These are phyloP conservation scores for Camelina sativa DNA, from an alignment of 345 rosid genomes.

Conservation along the genomic window DNA sequence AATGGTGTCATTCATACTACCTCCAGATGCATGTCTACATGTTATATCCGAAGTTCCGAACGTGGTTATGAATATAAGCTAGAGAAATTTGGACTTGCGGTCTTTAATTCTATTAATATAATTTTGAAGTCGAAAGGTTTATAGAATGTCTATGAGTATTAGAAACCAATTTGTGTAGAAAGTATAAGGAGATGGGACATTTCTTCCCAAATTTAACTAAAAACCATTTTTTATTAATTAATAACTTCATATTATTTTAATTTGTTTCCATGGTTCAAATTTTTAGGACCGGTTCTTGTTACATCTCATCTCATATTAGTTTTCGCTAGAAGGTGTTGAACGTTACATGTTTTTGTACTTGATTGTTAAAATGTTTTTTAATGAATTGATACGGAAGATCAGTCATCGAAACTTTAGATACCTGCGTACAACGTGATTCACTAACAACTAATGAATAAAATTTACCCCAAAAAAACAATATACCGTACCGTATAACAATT, in stretches of 20 bases:
- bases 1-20: background rate
- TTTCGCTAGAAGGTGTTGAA: background rate
- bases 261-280: background rate
- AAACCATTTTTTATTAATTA: too few relatives aligned
- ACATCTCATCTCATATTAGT: background rate
- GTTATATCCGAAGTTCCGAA: background rate
- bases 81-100: background rate
- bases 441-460: background rate
- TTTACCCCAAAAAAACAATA: background rate
- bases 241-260: too few relatives aligned
- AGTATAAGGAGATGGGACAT: too few relatives aligned
- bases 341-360: background rate
- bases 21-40: background rate
- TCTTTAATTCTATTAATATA: background rate
- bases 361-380: too few relatives aligned
- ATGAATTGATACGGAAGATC: background rate
- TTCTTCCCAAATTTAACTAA: too few relatives aligned
- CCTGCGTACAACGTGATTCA: too few relatives aligned
- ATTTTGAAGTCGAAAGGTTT: too few relatives aligned
- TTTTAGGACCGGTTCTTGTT: background rate
- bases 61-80: too few relatives aligned
- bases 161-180: too few relatives aligned
- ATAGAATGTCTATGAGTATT: background rate
- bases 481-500: background rate
- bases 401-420: too few relatives aligned